These are phyloP conservation scores for Buddleja alternifolia DNA, from an alignment of 257 asterid genomes.

Conservation along the genomic window DNA sequence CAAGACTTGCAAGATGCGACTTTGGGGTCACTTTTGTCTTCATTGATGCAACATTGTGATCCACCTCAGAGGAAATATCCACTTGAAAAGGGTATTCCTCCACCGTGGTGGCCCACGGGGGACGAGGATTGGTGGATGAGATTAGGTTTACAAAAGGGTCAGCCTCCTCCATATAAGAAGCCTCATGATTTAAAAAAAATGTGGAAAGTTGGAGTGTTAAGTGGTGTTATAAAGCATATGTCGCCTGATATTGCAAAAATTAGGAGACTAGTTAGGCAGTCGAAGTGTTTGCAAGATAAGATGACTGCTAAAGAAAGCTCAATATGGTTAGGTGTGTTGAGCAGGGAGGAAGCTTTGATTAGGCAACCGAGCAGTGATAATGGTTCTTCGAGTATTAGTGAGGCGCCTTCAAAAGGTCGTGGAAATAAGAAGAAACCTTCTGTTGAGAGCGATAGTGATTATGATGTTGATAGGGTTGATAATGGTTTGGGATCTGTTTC, in stretches of 20 bases:
- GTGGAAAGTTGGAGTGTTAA: constrained; percentile 60
- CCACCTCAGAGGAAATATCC: constrained; percentile 62
- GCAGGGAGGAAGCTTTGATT: constrained; percentile 66
- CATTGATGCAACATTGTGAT: constrained; percentile 63
- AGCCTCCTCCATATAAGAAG: constrained; percentile 51
- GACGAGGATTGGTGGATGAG: constrained; percentile 59
- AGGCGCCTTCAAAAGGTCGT: constrained; percentile 51
- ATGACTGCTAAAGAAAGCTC: constrained; percentile 93
- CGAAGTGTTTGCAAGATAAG: constrained; percentile 88
- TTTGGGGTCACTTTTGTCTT: constrained; percentile 53
- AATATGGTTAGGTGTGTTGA: constrained; percentile 76
- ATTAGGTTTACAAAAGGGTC: constrained; percentile 41
- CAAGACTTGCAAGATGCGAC: constrained; percentile 67
- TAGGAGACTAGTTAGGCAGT: constrained; percentile 60
- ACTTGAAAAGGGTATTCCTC: constrained; percentile 52
- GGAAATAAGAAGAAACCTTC: constrained; percentile 56
- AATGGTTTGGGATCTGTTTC: constrained; percentile 65
- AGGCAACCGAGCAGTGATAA: constrained; percentile 67
- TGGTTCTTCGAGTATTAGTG: constrained; percentile 71
- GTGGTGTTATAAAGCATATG: constrained; percentile 80
- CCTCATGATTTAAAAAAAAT: constrained; percentile 65
- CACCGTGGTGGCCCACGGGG: constrained; percentile 69
- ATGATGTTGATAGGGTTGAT: constrained; percentile 65
- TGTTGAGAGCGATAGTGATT: constrained; percentile 70
- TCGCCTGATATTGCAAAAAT: constrained; percentile 82